These are phyloP conservation scores for Aspergillus persii DNA, from an alignment of 2,329 filamentous ascomycete genomes.

Conservation along the genomic window DNA sequence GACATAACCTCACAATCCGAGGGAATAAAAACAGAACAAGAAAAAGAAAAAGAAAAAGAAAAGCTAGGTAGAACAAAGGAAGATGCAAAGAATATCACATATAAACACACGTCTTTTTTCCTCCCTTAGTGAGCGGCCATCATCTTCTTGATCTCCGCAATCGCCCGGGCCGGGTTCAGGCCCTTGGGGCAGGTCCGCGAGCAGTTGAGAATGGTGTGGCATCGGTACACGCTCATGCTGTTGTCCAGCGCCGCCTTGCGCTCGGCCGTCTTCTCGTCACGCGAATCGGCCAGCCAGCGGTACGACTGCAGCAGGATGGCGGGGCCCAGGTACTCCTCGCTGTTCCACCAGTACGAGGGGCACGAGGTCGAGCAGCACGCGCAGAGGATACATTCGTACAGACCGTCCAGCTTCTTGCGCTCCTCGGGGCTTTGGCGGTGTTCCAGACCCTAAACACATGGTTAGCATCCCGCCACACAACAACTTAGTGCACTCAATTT, in stretches of 20 bases:
- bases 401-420: conserved; percentile 92
- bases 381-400: conserved; percentile 99
- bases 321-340: conserved; percentile 95
- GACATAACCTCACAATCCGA: conserved; percentile 22
- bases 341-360: conserved; percentile 99
- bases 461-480: background rate
- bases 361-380: conserved; percentile 98
- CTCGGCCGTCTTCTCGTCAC: conserved; percentile 84
- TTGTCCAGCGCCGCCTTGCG: conserved; percentile 92
- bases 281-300: conserved; percentile 92
- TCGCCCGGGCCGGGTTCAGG: conserved; percentile 89
- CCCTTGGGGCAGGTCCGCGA: conserved; percentile 97
- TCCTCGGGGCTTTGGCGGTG: conserved; percentile 88
- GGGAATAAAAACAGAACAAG: conserved; percentile 16
- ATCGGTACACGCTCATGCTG: conserved; percentile 97
- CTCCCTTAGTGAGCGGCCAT: conserved; percentile 58
- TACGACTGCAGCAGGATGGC: conserved; percentile 97
- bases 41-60: background rate
- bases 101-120: conserved; percentile 8
- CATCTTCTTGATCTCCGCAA: conserved; percentile 98
- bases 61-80: conserved; percentile 15
- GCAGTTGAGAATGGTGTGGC: conserved; percentile 99
- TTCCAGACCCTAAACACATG: conserved; percentile 70
- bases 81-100: conserved; percentile 15
- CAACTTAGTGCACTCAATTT: too few species aligned